Evolutionary conservation across 164 flowering plant species (phyloP).

Genomic region (Tetracentron sinense): DNA sequence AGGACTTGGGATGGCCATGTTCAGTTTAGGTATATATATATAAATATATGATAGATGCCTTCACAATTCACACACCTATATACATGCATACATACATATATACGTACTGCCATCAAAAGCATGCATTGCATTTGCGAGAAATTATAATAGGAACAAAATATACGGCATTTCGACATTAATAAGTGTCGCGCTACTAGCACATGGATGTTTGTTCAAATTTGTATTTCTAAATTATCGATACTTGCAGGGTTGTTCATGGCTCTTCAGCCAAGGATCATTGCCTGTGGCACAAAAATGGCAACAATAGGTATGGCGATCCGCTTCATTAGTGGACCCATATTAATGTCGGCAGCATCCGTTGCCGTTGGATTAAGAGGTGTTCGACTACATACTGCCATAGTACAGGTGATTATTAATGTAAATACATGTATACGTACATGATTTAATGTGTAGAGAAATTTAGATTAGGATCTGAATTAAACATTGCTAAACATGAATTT

Average conservation of each 20-base stretch:
- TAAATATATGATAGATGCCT: not conserved
- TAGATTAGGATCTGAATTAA: not conserved
- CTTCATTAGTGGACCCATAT: constrained; percentile 46
- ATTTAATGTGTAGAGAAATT: not conserved
- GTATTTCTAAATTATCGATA: not conserved
- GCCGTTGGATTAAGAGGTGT: constrained; percentile 47
- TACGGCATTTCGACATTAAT: not conserved
- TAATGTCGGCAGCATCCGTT: constrained; percentile 58
- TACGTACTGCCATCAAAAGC: not conserved
- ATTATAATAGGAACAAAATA: too few relatives aligned
- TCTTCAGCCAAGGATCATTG: constrained; percentile 56
- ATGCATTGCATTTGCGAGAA: not conserved
- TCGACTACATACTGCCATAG: constrained; percentile 50
- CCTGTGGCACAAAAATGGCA: constrained; percentile 57
- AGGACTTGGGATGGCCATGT: constrained; percentile 78
- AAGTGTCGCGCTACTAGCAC: not conserved
- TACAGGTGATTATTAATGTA: constrained; percentile 40
- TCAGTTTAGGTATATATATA: constrained; percentile 58
- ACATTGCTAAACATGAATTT: not conserved
- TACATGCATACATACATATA: not conserved
- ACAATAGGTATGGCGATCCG: constrained; percentile 47
- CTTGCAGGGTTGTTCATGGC: constrained; percentile 71
- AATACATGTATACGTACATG: not conserved
- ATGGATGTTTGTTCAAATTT: not conserved
- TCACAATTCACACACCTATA: too few relatives aligned